phyloP scores from a whole-genome alignment of 306 rosid species.

The Sicyos edulis region DNA sequence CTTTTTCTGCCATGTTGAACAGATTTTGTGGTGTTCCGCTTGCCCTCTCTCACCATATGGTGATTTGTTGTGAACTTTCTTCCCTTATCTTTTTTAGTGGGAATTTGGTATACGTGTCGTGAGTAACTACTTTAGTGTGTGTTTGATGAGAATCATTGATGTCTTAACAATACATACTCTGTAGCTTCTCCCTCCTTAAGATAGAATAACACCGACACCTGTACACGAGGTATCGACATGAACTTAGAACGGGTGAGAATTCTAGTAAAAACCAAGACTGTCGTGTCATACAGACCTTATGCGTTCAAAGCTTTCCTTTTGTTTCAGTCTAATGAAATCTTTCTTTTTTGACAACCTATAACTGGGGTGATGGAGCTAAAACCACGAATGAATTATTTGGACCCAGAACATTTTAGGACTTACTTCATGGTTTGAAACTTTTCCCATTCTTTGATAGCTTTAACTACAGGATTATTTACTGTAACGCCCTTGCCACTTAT shows the following conservation, averaged over 20 bases:
- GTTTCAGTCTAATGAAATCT: neutral
- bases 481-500: neutral
- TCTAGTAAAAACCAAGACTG: conserved; percentile 6
- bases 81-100: neutral
- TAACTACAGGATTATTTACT: neutral
- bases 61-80: neutral
- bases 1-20: conserved; percentile 1
- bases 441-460: neutral
- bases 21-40: neutral
- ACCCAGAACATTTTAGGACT: neutral
- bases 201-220: neutral
- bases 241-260: neutral
- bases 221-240: neutral
- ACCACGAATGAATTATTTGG: neutral
- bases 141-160: neutral
- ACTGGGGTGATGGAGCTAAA: neutral
- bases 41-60: neutral
- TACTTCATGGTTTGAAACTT: conserved; percentile 2
- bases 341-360: neutral
- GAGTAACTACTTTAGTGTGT: conserved; percentile 1
- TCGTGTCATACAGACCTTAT: neutral
- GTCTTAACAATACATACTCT: neutral
- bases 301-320: neutral
- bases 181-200: neutral
- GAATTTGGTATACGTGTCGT: neutral